phyloP scores from a whole-genome alignment of 257 asterid species.

The Lithospermum erythrorhizon region DNA sequence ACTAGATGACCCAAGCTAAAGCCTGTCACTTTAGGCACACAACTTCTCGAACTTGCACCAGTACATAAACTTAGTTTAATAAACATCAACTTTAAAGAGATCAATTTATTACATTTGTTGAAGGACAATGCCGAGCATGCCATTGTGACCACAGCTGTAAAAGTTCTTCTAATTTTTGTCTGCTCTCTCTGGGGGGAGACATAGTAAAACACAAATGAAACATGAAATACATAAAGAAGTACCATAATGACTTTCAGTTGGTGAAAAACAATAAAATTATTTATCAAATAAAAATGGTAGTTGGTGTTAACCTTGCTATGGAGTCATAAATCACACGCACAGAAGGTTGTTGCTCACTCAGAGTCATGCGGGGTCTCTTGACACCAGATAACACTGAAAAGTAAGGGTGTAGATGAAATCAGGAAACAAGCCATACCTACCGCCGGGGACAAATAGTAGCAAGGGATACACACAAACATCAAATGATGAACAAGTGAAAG shows the following conservation, averaged over 20 bases:
- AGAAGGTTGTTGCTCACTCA: slow-evolving; percentile 62
- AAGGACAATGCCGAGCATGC: slow-evolving; percentile 60
- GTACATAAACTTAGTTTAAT: background rate
- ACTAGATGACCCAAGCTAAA: no score
- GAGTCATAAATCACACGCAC: slow-evolving; percentile 64
- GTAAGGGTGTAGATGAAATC: slow-evolving; percentile 25
- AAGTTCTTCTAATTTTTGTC: slow-evolving; percentile 74
- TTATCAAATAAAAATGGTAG: background rate
- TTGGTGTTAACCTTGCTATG: slow-evolving; percentile 49
- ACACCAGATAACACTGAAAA: slow-evolving; percentile 52
- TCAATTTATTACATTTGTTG: slow-evolving; percentile 37
- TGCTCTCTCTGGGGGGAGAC: slow-evolving; percentile 68
- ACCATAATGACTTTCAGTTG: background rate
- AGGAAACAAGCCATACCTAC: slow-evolving; percentile 11
- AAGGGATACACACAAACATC: slow-evolving; percentile 1
- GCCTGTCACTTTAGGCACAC: no score
- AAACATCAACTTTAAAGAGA: background rate
- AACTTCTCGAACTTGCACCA: no score
- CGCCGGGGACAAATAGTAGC: slow-evolving; percentile 3
- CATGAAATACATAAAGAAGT: background rate
- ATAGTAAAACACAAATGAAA: background rate
- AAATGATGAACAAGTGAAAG: background rate
- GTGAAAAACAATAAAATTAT: background rate
- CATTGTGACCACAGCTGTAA: slow-evolving; percentile 86
- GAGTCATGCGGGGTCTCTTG: slow-evolving; percentile 66